Evolutionary conservation across 2,329 filamentous ascomycete species (phyloP).

Genomic region (Fusarium longipes): DNA sequence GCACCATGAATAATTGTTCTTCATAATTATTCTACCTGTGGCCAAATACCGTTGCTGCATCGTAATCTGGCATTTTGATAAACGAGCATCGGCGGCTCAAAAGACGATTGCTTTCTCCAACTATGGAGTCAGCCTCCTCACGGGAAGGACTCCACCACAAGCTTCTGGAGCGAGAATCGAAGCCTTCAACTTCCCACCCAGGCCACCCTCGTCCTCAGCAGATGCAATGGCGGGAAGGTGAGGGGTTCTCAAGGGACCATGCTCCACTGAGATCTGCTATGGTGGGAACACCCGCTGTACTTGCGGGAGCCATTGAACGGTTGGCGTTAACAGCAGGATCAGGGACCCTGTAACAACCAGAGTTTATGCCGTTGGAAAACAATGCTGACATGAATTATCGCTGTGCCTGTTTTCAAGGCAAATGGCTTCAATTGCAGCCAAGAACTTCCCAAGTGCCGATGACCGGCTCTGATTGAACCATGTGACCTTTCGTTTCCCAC

Average conservation of each 20-base stretch:
- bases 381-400: slow-evolving; percentile 11
- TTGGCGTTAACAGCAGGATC: slow-evolving; percentile 37
- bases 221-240: slow-evolving; percentile 47
- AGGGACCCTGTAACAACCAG: slow-evolving; percentile 37
- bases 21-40: neutral
- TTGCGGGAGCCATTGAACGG: slow-evolving; percentile 47
- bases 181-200: slow-evolving; percentile 44
- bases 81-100: slow-evolving; percentile 45
- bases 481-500: slow-evolving; percentile 27
- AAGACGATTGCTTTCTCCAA: slow-evolving; percentile 43
- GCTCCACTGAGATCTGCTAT: slow-evolving; percentile 46
- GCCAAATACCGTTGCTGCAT: neutral
- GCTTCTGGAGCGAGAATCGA: slow-evolving; percentile 48
- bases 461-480: slow-evolving; percentile 26
- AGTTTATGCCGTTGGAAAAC: slow-evolving; percentile 6
- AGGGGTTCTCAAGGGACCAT: slow-evolving; percentile 44
- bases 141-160: slow-evolving; percentile 46
- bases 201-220: slow-evolving; percentile 42
- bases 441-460: slow-evolving; percentile 16
- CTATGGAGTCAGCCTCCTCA: slow-evolving; percentile 45
- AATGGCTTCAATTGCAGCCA: slow-evolving; percentile 14
- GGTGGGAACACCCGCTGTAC: slow-evolving; percentile 44
- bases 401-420: slow-evolving; percentile 33
- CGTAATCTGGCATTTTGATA: slow-evolving; percentile 24
- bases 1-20: neutral